Evolutionary conservation across 2,329 filamentous ascomycete species (phyloP).

Genomic region (Arthrobotrys musiformis): DNA sequence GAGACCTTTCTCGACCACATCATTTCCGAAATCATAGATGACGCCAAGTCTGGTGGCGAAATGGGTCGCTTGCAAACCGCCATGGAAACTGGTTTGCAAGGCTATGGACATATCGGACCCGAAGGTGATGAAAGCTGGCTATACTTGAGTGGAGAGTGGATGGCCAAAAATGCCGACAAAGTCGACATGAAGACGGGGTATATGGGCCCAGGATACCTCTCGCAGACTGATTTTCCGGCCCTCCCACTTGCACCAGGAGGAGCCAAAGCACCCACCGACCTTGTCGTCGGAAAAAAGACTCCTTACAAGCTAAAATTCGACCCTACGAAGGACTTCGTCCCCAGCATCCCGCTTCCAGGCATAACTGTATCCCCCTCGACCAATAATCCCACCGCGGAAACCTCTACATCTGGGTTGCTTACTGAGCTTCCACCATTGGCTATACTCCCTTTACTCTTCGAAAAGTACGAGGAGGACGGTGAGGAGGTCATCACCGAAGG

Average conservation of each 20-base stretch:
- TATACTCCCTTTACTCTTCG: conserved; percentile 16
- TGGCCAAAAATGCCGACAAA: conserved; percentile 12
- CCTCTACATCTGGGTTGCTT: neutral
- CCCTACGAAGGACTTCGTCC: neutral
- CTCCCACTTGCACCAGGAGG: neutral
- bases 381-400: neutral
- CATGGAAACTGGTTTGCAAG: conserved; percentile 16
- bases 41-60: conserved; percentile 49
- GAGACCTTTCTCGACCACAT: conserved; percentile 51
- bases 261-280: neutral
- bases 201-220: neutral
- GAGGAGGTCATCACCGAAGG: conserved; percentile 4
- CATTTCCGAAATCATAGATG: conserved; percentile 32
- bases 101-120: conserved; percentile 17
- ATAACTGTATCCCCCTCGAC: neutral
- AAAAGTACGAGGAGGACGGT: conserved; percentile 18
- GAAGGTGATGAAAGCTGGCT: conserved; percentile 41
- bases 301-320: conserved; percentile 1
- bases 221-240: neutral
- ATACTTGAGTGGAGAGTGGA: conserved; percentile 14
- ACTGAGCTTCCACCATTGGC: neutral
- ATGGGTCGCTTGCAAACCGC: conserved; percentile 16
- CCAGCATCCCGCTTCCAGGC: neutral
- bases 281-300: too few relatives aligned
- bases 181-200: conserved; percentile 29